A percentile compares a stretch with the other conserved stretches of the same genome.
These are phyloP conservation scores for Psilocybe mexicana DNA, from an alignment of 1,284 basidiomycete genomes.

Conservation along the genomic window DNA sequence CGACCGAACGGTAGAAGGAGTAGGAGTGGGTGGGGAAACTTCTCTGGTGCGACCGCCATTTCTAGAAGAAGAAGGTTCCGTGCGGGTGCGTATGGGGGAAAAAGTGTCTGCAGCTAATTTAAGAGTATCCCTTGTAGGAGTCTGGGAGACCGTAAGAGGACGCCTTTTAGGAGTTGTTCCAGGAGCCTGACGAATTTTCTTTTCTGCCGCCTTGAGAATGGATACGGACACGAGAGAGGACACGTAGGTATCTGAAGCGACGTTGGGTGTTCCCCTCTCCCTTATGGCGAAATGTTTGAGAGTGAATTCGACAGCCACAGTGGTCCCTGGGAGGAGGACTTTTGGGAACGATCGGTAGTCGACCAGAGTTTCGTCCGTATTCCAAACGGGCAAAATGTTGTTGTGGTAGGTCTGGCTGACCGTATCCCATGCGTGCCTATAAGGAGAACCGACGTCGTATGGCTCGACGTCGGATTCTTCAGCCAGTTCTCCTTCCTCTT, in stretches of 20 bases:
- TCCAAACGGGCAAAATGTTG: neutral
- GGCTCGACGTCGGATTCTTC: neutral
- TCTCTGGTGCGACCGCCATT: too few relatives aligned
- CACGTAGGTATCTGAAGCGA: neutral
- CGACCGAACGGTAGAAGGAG: too few relatives aligned
- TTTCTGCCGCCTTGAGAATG: neutral
- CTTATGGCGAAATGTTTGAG: neutral
- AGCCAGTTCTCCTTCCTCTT: too few relatives aligned
- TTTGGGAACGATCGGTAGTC: neutral
- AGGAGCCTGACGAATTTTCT: neutral
- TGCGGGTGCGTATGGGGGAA: neutral
- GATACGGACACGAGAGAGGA: neutral
- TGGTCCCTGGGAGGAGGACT: neutral
- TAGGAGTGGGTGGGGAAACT: too few relatives aligned
- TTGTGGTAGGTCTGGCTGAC: neutral
- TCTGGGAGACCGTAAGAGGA: neutral
- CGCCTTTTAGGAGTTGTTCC: neutral
- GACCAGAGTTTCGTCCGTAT: neutral
- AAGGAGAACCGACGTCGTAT: neutral
- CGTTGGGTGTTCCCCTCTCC: neutral
- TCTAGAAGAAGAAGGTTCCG: too few relatives aligned
- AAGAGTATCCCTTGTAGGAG: neutral
- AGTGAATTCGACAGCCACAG: neutral
- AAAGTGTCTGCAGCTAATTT: neutral
- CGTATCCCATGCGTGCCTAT: neutral